These are phyloP conservation scores for Epithele typhae DNA, from an alignment of 768 basidiomycete species.

Conservation along the genomic window DNA sequence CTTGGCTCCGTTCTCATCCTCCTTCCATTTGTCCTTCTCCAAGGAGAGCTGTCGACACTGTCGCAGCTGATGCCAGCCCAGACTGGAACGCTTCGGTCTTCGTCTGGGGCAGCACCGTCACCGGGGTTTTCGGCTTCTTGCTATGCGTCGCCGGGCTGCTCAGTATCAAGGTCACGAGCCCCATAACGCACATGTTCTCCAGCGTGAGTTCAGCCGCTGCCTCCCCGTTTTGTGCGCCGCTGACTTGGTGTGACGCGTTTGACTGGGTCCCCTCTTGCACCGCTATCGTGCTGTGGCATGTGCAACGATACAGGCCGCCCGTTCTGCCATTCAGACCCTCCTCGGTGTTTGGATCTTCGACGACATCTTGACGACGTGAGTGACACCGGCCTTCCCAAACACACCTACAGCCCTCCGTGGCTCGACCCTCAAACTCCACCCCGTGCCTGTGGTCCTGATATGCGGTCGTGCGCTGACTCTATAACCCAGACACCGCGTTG, in stretches of 20 bases:
- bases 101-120: slow-evolving; percentile 60
- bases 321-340: slow-evolving; percentile 80
- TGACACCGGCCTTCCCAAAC: slow-evolving; percentile 11
- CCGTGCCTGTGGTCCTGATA: not conserved
- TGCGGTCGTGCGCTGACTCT: not conserved
- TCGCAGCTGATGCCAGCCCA: slow-evolving; percentile 32
- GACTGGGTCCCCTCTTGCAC: not conserved
- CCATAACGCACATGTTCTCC: slow-evolving; percentile 84
- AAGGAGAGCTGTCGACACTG: slow-evolving; percentile 47
- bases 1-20: slow-evolving; percentile 61
- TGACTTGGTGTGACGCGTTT: not conserved
- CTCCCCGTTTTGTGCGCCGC: not conserved
- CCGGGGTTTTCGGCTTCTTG: slow-evolving; percentile 77
- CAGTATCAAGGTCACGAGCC: slow-evolving; percentile 79
- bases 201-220: slow-evolving; percentile 48
- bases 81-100: slow-evolving; percentile 53
- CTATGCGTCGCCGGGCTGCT: slow-evolving; percentile 76
- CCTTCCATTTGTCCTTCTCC: slow-evolving; percentile 56
- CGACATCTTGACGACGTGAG: slow-evolving; percentile 71
- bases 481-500: slow-evolving; percentile 49
- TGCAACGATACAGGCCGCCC: slow-evolving; percentile 50
- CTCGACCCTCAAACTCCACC: not conserved
- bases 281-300: not conserved
- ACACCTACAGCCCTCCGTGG: not conserved
- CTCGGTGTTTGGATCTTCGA: slow-evolving; percentile 74